Evolutionary conservation across 495 filamentous ascomycete genomes (phyloP).

Genomic region (Baudoinia panamericana): DNA sequence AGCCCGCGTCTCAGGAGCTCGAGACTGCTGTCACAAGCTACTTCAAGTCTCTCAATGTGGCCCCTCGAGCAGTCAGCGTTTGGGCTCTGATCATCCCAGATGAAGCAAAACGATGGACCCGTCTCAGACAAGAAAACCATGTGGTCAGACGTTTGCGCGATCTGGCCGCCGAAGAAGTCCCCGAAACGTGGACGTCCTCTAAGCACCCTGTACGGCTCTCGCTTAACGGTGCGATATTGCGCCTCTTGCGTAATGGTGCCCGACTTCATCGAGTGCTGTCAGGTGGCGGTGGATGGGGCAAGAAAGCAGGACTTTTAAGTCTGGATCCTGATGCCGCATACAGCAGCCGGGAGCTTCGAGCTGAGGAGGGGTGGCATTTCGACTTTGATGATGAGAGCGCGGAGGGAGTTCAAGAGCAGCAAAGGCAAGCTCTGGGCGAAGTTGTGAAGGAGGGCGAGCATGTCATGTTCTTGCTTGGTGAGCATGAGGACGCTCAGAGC

Average conservation of each 20-base stretch:
- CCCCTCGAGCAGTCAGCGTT: constrained; percentile 43
- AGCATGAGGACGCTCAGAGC: not conserved
- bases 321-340: constrained; percentile 52
- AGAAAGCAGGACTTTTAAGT: constrained; percentile 70
- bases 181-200: constrained; percentile 10
- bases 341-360: constrained; percentile 7
- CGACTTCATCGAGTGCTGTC: constrained; percentile 42
- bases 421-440: constrained; percentile 18
- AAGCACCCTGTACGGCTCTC: too few relatives aligned
- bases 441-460: constrained; percentile 16
- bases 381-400: constrained; percentile 10
- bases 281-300: constrained; percentile 83
- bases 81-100: constrained; percentile 61
- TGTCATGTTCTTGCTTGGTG: constrained; percentile 19
- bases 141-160: not conserved
- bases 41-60: constrained; percentile 36
- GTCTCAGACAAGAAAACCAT: constrained; percentile 5
- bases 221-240: constrained; percentile 36
- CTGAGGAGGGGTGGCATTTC: constrained; percentile 14
- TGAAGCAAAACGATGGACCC: not conserved
- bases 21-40: constrained; percentile 51
- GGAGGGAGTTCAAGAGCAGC: constrained; percentile 2
- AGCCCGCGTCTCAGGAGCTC: constrained; percentile 64
- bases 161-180: constrained; percentile 6
- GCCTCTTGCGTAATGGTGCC: constrained; percentile 14